Base-by-base conservation (phyloP, 2,329 filamentous ascomycete genomes). In the Alternaria hordeiaustralica region DNA sequence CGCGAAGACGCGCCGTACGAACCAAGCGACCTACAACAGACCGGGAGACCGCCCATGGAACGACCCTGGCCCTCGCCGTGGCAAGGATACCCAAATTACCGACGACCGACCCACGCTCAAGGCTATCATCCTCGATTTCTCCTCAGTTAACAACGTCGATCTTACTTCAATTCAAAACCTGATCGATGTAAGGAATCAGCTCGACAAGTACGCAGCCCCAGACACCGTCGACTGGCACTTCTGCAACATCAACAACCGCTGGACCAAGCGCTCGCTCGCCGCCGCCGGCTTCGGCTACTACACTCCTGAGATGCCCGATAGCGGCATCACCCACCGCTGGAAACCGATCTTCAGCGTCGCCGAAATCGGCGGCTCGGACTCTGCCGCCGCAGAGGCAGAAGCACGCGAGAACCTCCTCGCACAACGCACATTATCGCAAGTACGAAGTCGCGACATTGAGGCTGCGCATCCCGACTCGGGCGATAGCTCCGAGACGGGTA, bases 151-250 rank as follows among this genome's bases (percentile, higher is more conserved):
- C 82, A 94, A 97, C 71, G 91, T 97, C 58, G 96, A 99, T 74
- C 89, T 97, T 65, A 98, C 96, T 0, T 96, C 93, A 0, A 88
- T 97, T 3, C 96, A 99, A 81, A 91, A 93, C 74, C 84, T 99
- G 46, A 97, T 98, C 75, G 96, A 98, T 74, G 91, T 97, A 1
- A 92, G 95, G 71, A 97, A 97, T 81, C 94, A 97, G 77, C 89
- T 99, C 41, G 95, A 97, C 79, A 86, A 89, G n/a, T 97, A 97
- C 77, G 88, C 93, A 1, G 81, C 91, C 0, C 96, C 95, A 0
- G 89, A 94, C 23, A 86, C 87, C 1, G 94, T 98, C 5, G 93
- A 98, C 79, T 98, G 95, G 94, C 96, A 98, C 81, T 91, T 98
- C 71, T 92, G 93, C 43, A 91, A 90, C 82, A 92, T 98, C 83